Base-by-base conservation (phyloP, 352 stramenopile genomes). In the Phytophthora meadii region DNA sequence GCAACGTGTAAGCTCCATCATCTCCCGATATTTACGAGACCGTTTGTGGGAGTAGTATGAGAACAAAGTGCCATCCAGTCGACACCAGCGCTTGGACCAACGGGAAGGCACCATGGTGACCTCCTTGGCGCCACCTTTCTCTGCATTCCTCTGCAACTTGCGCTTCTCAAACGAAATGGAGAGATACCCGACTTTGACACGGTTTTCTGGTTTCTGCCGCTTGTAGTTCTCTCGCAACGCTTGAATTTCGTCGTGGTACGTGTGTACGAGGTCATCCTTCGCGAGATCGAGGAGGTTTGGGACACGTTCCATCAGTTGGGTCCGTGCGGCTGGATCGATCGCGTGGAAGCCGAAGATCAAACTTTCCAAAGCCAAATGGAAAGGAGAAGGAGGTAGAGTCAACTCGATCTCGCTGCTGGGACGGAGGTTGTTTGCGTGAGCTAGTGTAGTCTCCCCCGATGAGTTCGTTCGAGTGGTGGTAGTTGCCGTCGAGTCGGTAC, bases 51-150 rank as follows among this genome's bases (percentile, higher is more conserved):
- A 92, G 52, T 88, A 93, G 41, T 93, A 91, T 15, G 84, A 92
- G 41, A 94, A 92, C 14, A 82, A 74, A 6, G 82, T 83, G 24
- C 86, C 86, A 44, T 94, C 86, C 9, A 94, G 70, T 2, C 86
- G 84, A 56, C 86, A 94, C 86, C 86, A 94, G 24, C 86, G 86
- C 65, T 91, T 90, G n/a, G 86, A 90, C 86, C 86, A 94, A 15
- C 82, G 84, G 9, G 82, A 90, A 17, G 82, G 75, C 25, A 82
- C 79, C 34, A 84, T 79, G 0, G 72, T 86, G 2, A 78, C 60
- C 51, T 88, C 77, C 62, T 90, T 92, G 14, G 77, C 54, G 9
- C 82, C 81, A 22, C 82, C 76, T 47, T 76, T 76, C 8, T 72
- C 74, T 12, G 60, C 49, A 24, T 59, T 79, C 32, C 65, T 65